Evolutionary conservation across 768 basidiomycete species (phyloP).

Genomic region (Leccinum uliginosum): DNA sequence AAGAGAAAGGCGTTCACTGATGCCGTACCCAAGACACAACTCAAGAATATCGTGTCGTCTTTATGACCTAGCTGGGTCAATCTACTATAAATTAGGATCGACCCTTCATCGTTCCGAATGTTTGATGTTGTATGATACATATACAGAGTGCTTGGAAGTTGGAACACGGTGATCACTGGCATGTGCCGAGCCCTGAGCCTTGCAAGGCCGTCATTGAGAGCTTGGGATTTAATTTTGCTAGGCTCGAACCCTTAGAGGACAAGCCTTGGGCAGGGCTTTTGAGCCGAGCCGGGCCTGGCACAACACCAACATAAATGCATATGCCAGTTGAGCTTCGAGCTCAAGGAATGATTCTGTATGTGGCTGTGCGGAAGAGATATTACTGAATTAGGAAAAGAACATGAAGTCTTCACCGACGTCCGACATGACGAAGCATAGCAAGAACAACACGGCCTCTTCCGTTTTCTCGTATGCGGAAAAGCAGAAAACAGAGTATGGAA

Average conservation of each 20-base stretch:
- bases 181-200: no score
- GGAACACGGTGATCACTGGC: no score
- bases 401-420: not conserved
- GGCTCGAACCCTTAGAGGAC: no score
- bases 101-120: not conserved
- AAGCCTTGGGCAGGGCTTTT: no score
- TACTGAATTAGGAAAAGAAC: not conserved
- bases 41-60: conserved; percentile 28
- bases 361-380: not conserved
- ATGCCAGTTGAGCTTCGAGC: no score
- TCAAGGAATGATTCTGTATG: not conserved
- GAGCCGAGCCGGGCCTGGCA: no score
- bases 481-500: conserved; percentile 76
- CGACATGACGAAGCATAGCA: conserved; percentile 82
- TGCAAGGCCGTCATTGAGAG: no score
- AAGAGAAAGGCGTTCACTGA: conserved; percentile 42
- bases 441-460: conserved; percentile 85
- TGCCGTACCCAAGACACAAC: conserved; percentile 55
- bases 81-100: not conserved
- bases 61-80: not conserved
- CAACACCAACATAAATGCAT: no score
- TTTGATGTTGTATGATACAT: not conserved
- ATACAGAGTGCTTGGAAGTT: not conserved
- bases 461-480: conserved; percentile 90
- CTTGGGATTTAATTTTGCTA: no score